These are phyloP conservation scores for Chiua sp. DNA, from an alignment of 1,284 basidiomycete species.

Conservation along the genomic window DNA sequence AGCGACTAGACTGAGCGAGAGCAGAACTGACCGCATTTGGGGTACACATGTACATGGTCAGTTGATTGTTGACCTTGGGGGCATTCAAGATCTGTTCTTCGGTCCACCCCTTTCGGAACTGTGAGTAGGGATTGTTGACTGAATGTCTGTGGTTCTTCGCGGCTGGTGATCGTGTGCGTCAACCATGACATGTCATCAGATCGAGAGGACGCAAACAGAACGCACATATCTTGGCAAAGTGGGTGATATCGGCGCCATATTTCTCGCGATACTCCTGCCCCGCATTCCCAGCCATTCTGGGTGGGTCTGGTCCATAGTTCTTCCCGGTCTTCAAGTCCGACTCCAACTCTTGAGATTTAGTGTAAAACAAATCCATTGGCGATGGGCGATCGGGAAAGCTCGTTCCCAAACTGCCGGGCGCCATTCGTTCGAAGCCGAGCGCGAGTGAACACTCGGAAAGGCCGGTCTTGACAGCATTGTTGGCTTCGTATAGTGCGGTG, in stretches of 20 bases:
- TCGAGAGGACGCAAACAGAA: too few relatives aligned
- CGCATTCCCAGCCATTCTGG: slow-evolving; percentile 79
- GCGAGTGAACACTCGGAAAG: slow-evolving; percentile 80
- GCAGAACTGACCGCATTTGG: slow-evolving; percentile 65
- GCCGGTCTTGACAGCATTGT: slow-evolving; percentile 69
- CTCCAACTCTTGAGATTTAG: slow-evolving; percentile 58
- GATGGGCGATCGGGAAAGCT: slow-evolving; percentile 69
- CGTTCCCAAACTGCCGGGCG: slow-evolving; percentile 74
- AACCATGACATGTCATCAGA: too few relatives aligned
- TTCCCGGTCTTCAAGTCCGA: slow-evolving; percentile 49
- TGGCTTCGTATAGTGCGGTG: slow-evolving; percentile 73
- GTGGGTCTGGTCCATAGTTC: slow-evolving; percentile 71
- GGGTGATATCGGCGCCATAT: slow-evolving; percentile 69
- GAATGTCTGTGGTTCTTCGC: slow-evolving; percentile 88
- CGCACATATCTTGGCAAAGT: slow-evolving; percentile 79
- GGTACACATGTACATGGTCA: slow-evolving; percentile 88
- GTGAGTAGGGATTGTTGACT: slow-evolving; percentile 84
- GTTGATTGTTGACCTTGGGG: slow-evolving; percentile 69
- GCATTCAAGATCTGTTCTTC: slow-evolving; percentile 74
- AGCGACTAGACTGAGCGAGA: background rate
- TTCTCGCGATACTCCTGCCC: slow-evolving; percentile 79
- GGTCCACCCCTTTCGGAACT: slow-evolving; percentile 80
- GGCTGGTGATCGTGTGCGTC: too few relatives aligned
- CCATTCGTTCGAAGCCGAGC: slow-evolving; percentile 89
- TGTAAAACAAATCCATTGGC: slow-evolving; percentile 59